phyloP scores from a whole-genome alignment of 495 filamentous ascomycete genomes.

The Talaromyces adpressus region DNA sequence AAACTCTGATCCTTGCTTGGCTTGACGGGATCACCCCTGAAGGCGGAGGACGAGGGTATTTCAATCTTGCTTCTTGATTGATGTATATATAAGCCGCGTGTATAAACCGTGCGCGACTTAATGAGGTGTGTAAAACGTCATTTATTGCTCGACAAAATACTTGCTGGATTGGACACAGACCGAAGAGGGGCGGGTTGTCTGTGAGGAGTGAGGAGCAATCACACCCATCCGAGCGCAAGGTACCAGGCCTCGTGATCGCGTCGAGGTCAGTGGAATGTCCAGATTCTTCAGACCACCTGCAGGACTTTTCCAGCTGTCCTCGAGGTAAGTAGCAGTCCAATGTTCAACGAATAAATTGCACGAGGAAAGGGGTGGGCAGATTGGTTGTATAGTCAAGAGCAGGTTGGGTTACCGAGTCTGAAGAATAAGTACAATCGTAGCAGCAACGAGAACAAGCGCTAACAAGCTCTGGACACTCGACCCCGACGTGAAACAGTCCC shows the following conservation, averaged over 20 bases:
- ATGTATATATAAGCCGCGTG: background rate
- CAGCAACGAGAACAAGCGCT: background rate
- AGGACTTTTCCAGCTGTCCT: background rate
- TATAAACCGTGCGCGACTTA: background rate
- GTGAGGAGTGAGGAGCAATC: background rate
- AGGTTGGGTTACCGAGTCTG: background rate
- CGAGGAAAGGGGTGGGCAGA: background rate
- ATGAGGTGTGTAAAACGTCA: background rate
- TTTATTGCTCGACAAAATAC: background rate
- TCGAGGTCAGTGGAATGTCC: background rate
- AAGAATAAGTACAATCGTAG: background rate
- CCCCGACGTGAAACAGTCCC: background rate
- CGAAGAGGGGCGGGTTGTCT: background rate
- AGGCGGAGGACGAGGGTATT: background rate
- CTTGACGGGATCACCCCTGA: background rate
- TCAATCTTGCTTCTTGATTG: background rate
- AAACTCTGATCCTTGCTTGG: background rate
- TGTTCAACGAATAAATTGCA: background rate
- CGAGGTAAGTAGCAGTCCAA: background rate
- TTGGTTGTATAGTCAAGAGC: background rate
- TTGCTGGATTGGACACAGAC: background rate
- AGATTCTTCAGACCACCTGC: background rate
- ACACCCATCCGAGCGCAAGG: constrained; percentile 2
- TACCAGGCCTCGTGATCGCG: background rate
- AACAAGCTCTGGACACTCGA: background rate